These are phyloP conservation scores for Apiospora phragmitis DNA, from an alignment of 2,329 filamentous ascomycete species.

Conservation along the genomic window DNA sequence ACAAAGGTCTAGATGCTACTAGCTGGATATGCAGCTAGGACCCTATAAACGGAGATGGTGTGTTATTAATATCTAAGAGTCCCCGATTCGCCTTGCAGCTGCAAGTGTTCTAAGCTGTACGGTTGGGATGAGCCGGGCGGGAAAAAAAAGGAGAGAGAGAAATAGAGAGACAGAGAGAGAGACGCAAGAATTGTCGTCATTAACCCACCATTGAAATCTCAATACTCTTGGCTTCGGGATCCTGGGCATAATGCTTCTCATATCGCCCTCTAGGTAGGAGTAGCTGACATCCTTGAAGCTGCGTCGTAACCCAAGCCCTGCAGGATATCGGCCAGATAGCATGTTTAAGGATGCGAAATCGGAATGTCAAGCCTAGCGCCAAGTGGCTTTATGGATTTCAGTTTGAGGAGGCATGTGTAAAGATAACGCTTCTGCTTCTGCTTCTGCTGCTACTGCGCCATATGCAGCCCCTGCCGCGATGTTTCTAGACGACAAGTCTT, in stretches of 20 bases:
- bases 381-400: background rate
- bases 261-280: background rate
- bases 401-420: background rate
- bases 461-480: conserved; percentile 1
- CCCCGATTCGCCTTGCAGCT: background rate
- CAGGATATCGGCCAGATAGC: background rate
- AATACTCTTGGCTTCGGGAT: background rate
- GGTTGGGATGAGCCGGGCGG: background rate
- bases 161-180: background rate
- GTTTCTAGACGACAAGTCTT: background rate
- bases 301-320: background rate
- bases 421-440: conserved; percentile 3
- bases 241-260: background rate
- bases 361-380: background rate
- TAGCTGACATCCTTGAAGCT: background rate
- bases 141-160: background rate
- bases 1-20: background rate
- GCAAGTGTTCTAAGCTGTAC: background rate
- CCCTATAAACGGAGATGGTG: background rate
- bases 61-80: background rate
- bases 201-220: background rate
- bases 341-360: background rate
- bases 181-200: background rate
- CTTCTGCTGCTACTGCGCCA: background rate
- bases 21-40: background rate